These are phyloP conservation scores for Solanum infundibuliforme DNA, from an alignment of 257 asterid genomes.

Conservation along the genomic window DNA sequence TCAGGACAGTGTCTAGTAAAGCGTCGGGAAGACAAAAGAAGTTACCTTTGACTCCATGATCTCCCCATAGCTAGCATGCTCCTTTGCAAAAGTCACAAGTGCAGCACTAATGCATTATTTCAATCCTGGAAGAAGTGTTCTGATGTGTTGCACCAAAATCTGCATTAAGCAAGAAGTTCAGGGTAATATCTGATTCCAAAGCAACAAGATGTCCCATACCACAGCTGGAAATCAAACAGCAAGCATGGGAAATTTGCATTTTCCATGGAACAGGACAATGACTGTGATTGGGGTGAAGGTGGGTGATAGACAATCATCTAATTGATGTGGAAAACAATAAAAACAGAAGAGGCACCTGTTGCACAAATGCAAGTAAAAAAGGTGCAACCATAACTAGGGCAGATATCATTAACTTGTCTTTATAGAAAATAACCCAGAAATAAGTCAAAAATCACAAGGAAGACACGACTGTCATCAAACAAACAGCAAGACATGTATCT, in stretches of 20 bases:
- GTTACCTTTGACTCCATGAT: conserved; percentile 79
- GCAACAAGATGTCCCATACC: background rate
- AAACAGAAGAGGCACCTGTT: background rate
- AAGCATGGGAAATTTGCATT: background rate
- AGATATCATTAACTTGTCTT: background rate
- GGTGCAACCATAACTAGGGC: background rate
- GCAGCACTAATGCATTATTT: conserved; percentile 65
- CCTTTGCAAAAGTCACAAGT: conserved; percentile 76
- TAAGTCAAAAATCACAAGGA: background rate
- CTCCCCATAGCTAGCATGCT: conserved; percentile 73
- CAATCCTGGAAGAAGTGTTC: conserved; percentile 69
- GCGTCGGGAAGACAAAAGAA: background rate
- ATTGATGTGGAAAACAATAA: background rate
- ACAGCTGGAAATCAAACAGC: background rate
- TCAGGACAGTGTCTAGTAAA: background rate
- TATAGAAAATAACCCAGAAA: background rate
- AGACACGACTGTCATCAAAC: background rate
- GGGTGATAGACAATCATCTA: background rate
- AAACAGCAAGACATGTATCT: background rate
- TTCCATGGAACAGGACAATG: background rate
- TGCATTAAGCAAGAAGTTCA: conserved; percentile 10
- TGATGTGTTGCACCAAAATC: conserved; percentile 85
- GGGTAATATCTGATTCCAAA: background rate
- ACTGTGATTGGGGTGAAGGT: background rate
- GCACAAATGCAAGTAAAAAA: background rate